These are phyloP conservation scores for Thymus mandschuricus DNA, from an alignment of 257 asterid species.

Conservation along the genomic window DNA sequence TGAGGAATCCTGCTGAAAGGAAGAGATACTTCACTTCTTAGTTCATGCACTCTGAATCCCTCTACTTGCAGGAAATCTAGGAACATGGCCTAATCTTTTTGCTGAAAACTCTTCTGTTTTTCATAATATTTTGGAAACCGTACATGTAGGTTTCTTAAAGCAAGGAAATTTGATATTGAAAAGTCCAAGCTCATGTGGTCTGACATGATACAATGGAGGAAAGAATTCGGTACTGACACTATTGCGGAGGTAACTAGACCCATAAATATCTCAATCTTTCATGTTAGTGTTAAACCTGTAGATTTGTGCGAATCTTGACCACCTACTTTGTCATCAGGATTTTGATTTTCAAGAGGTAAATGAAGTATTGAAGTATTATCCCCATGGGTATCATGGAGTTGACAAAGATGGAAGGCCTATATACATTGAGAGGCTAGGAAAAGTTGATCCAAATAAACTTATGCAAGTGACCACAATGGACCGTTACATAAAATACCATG, in stretches of 20 bases:
- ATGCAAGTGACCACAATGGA: slow-evolving; percentile 94
- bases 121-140: slow-evolving; percentile 20
- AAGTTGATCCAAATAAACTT: slow-evolving; percentile 81
- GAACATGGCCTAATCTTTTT: slow-evolving; percentile 6
- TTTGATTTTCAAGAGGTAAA: slow-evolving; percentile 77
- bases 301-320: slow-evolving; percentile 9
- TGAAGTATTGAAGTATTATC: slow-evolving; percentile 85
- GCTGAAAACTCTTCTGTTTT: slow-evolving; percentile 29
- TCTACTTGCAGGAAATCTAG: neutral
- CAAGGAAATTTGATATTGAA: slow-evolving; percentile 85
- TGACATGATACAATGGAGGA: slow-evolving; percentile 98
- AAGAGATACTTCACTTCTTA: neutral
- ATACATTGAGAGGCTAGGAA: slow-evolving; percentile 90
- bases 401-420: slow-evolving; percentile 97
- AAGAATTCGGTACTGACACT: slow-evolving; percentile 86
- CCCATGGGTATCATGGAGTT: slow-evolving; percentile 97
- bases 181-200: slow-evolving; percentile 97
- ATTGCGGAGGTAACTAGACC: slow-evolving; percentile 56
- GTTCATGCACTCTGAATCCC: neutral
- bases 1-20: slow-evolving; percentile 4
- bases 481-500: slow-evolving; percentile 84
- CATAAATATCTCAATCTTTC: neutral
- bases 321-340: slow-evolving; percentile 54
- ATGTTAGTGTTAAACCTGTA: slow-evolving; percentile 6
- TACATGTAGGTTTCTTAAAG: slow-evolving; percentile 80